Conservation (phyloP, 331 rosid species). For the Cucumis variabilis region DNA sequence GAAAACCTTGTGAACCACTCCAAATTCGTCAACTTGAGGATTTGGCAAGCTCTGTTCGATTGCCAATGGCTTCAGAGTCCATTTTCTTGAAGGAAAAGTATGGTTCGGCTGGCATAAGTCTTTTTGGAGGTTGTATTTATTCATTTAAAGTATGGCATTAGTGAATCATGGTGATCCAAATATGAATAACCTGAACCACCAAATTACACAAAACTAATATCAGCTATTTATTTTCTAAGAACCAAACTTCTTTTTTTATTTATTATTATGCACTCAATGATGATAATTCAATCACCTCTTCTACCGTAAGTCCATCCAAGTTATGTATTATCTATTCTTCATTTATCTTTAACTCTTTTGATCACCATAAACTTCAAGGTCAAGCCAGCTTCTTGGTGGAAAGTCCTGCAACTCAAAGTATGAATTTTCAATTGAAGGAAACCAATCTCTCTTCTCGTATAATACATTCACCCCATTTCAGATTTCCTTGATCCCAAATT, state of each 20-base stretch:
- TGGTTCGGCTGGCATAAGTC: conserved; percentile 67
- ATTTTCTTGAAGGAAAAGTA: conserved; percentile 63
- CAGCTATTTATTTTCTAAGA: not conserved
- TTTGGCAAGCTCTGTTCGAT: conserved; percentile 65
- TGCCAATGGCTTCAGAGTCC: conserved; percentile 62
- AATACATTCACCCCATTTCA: not conserved
- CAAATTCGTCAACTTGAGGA: conserved; percentile 9
- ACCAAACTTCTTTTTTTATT: too few species aligned
- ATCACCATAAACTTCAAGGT: conserved; percentile 64
- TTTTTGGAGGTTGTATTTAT: conserved; percentile 70
- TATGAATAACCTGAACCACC: conserved; percentile 56
- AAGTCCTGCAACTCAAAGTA: conserved; percentile 53
- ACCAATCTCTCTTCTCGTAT: not conserved
- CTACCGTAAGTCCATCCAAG: conserved; percentile 56
- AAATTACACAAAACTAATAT: conserved; percentile 8
- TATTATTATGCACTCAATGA: not conserved
- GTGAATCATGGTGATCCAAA: conserved; percentile 75
- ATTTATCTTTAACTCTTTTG: conserved; percentile 63
- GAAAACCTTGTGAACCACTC: conserved; percentile 6
- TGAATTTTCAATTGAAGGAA: not conserved
- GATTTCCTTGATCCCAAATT: not conserved
- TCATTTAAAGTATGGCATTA: conserved; percentile 68
- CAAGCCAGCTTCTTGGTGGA: conserved; percentile 74
- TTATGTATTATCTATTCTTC: conserved; percentile 49
- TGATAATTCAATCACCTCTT: conserved; percentile 46